Conservation (phyloP, 148 eudicot species). For the Pouteria glomerata region DNA sequence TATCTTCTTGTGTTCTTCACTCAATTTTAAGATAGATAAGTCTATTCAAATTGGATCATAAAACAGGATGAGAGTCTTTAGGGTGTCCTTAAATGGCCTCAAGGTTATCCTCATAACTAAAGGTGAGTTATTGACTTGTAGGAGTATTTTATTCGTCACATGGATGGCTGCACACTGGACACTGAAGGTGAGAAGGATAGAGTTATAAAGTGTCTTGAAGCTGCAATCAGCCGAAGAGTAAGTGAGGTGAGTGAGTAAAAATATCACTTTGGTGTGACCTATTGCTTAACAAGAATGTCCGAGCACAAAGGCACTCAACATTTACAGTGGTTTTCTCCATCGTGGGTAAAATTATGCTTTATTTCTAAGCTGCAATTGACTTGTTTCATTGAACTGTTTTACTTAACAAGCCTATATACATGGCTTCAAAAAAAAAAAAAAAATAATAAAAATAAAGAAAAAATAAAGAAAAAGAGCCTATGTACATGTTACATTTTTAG, state of each 20-base stretch:
- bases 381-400: not conserved
- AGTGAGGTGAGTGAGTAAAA: conserved; percentile 49
- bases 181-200: conserved; percentile 67
- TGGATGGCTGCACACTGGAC: conserved; percentile 56
- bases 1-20: not conserved
- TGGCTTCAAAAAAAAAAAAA: no score
- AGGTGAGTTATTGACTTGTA: conserved; percentile 21
- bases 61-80: not conserved
- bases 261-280: not conserved
- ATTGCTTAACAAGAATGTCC: not conserved
- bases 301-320: not conserved
- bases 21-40: not conserved
- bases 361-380: not conserved
- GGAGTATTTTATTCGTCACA: conserved; percentile 77
- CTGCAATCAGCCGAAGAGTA: conserved; percentile 70
- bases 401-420: not conserved
- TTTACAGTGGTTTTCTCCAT: not conserved
- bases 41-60: not conserved
- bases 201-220: conserved; percentile 77
- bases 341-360: not conserved
- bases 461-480: no score
- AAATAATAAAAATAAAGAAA: no score
- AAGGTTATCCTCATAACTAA: conserved; percentile 4
- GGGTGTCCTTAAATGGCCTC: not conserved
- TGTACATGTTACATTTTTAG: not conserved